Evolutionary conservation across 345 rosid species (phyloP).

Genomic region (Corchorus olitorius): DNA sequence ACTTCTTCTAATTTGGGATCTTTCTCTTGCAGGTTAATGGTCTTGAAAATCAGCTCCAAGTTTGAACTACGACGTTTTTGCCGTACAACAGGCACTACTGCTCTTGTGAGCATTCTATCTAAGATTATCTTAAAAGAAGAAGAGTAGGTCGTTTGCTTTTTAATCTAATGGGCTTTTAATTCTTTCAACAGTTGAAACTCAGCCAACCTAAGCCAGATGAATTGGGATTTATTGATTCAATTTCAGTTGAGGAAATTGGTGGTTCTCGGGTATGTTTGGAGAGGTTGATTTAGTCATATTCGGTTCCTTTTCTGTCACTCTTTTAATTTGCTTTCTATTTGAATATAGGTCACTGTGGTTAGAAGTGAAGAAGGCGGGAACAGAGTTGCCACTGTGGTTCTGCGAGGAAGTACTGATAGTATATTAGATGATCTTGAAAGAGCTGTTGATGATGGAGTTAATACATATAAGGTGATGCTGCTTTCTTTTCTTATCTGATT

Average conservation of each 20-base stretch:
- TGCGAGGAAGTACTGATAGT: constrained; percentile 96
- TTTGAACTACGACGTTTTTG: constrained; percentile 96
- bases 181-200: constrained; percentile 75
- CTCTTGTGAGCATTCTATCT: constrained; percentile 42
- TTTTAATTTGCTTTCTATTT: not conserved
- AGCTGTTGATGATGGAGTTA: constrained; percentile 99
- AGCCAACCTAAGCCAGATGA: constrained; percentile 86
- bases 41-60: constrained; percentile 95
- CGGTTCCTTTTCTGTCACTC: not conserved
- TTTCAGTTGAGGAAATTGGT: constrained; percentile 97
- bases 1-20: constrained; percentile 19
- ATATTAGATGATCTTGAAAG: constrained; percentile 97
- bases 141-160: constrained; percentile 12
- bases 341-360: constrained; percentile 55
- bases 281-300: not conserved
- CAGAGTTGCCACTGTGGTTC: constrained; percentile 80
- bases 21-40: constrained; percentile 76
- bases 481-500: not conserved
- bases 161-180: constrained; percentile 21
- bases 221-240: constrained; percentile 84
- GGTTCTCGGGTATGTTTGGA: constrained; percentile 69
- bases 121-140: constrained; percentile 1
- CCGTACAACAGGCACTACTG: constrained; percentile 35
- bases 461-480: constrained; percentile 80
- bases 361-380: constrained; percentile 95